Evolutionary conservation across 495 filamentous ascomycete species (phyloP), one percentile per base, ranked within the genome.

Genomic region (Evansstolkia leycettana): DNA sequence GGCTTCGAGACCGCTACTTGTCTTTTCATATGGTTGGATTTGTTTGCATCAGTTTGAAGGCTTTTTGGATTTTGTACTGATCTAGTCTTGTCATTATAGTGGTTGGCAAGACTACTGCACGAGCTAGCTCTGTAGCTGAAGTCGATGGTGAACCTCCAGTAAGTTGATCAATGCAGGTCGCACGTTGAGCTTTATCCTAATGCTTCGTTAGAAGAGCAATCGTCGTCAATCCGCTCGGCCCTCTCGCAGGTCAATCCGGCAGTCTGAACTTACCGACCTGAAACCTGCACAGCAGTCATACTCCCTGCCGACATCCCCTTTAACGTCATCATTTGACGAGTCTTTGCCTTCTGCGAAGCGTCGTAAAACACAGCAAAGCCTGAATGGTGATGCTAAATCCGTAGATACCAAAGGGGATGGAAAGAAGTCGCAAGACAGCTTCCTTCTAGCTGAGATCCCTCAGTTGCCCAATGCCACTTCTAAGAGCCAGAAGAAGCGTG

Each of bases 311-410:
- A 36, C 47, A 15, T 48, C 51, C 6, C 47, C 51, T 13, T 34
- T 50, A 11, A 39, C 40, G 12, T 37, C 51, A 1, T 39, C 47
- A 4, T 54, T 54, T 34, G 51, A 54, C 26, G 47, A 54, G 7
- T 24, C 45, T 19, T 14, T 48, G n/a, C 43, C 44, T n/a, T 45
- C 44, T 13, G 34, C 47, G 23, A 54, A 57, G 28, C 54, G 54
- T 15, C 48, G 46, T 25, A 47, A 40, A 26, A 54, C 44, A n/a
- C 46, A 45, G 17, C 37, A 41, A 1, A 37, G 37, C 13, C 23
- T 43, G 8, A 27, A 42, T 30, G 34, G 33, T 18, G 41, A 47
- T 17, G 43, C 4, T n/a, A n/a, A 29, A n/a, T 15, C 28, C 12
- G 28, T 29, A n/a, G 11, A 29, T 5, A 15, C 12, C 5, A 29